Base-by-base conservation (phyloP, 2,329 filamentous ascomycete genomes). In the Xylaria hypoxylon region DNA sequence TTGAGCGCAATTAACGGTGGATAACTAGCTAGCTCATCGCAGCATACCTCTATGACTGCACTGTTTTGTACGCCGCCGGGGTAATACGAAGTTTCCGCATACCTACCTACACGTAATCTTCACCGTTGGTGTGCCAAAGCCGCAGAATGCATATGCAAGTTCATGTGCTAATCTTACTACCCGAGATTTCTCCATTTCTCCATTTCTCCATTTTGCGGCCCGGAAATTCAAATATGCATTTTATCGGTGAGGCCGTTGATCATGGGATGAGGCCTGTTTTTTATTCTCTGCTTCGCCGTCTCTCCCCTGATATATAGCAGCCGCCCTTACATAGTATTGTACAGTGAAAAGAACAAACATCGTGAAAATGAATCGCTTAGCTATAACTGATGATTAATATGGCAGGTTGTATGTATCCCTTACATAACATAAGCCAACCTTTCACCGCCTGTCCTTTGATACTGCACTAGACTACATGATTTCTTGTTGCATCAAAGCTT, bases 71-170 rank as follows among this genome's bases (percentile, higher is more conserved):
- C 58, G 50, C 35, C 26, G 38, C 45, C 35, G 58, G 56, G 24
- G 55, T 66, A 48, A 63, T 55, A 55, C 59, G 26, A 63, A 59
- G n/a, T 48, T 59, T 62, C 47, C 55, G 55, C 35, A 33, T 62
- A 45, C 50, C 47, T 50, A 50, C 35, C 24, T 62, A 45, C 50
- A 51, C 35, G 55, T 67, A 35, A 59, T 47, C 56, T 52, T 64
- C 65, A 67, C 65, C 61, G 50, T 63, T 58, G 65, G 65, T 67
- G 61, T 67, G 65, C 65, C 61, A 52, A 47, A 64, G 31, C 45
- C 45, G 61, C 60, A 67, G 65, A 55, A 35, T 44, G 56, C 62
- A 64, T 59, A 64, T 64, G 62, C 62, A 60, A 48, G 38, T 33
- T 42, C 48, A 26, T 22, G 52, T 44, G 61, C 48, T 26, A 26